Evolutionary conservation across 352 stramenopile genomes (phyloP).

Genomic region (Phytophthora megakarya): DNA sequence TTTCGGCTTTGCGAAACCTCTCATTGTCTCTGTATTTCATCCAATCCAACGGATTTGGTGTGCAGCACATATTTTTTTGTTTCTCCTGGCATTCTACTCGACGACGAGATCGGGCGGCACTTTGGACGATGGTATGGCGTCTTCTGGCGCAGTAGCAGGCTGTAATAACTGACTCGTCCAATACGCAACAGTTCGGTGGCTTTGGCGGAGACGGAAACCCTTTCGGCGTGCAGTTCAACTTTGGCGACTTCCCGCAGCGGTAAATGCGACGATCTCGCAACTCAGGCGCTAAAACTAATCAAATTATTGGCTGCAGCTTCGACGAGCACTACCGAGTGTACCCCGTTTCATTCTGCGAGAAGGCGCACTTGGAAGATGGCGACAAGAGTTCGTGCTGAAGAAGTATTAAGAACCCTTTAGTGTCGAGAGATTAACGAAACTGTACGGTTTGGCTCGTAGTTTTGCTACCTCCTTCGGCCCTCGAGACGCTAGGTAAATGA

Average conservation of each 20-base stretch:
- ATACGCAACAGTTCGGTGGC: constrained; percentile 58
- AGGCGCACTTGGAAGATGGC: constrained; percentile 87
- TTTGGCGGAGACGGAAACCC: constrained; percentile 79
- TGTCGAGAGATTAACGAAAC: constrained; percentile 2
- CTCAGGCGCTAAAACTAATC: not conserved
- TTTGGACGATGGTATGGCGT: constrained; percentile 7
- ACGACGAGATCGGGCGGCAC: constrained; percentile 16
- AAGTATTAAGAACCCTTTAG: too few species aligned
- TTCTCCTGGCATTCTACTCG: constrained; percentile 11
- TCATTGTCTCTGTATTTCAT: constrained; percentile 10
- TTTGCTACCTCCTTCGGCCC: constrained; percentile 96
- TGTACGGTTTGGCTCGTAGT: constrained; percentile 55
- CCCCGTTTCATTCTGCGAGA: constrained; percentile 88
- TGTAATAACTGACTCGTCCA: constrained; percentile 1
- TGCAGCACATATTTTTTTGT: not conserved
- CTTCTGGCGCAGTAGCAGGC: not conserved
- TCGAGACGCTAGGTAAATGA: constrained; percentile 93
- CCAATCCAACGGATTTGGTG: constrained; percentile 15
- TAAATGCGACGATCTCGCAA: constrained; percentile 19
- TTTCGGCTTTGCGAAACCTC: too few species aligned
- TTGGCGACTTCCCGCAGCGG: constrained; percentile 75
- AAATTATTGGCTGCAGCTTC: constrained; percentile 54
- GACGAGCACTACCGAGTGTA: constrained; percentile 90
- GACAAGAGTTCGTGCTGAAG: constrained; percentile 90
- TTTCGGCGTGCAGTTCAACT: constrained; percentile 83